Conservation (phyloP, 768 basidiomycete genomes). For the Galerina sulciceps region DNA sequence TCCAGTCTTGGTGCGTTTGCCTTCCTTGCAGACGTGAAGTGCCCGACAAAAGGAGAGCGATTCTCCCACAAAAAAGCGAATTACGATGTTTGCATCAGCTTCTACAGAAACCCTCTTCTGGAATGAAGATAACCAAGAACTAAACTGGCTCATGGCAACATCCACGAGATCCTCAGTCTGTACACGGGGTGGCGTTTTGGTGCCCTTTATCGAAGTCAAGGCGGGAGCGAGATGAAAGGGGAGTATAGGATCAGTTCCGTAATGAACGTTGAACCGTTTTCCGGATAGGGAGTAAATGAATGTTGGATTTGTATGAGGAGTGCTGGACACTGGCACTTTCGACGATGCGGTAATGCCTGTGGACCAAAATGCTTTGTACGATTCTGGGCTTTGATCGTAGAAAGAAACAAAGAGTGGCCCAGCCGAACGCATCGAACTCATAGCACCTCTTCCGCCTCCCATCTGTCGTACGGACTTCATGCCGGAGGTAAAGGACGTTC, state of each 20-base stretch:
- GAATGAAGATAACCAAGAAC: constrained; percentile 35
- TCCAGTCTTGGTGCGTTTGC: constrained; percentile 24
- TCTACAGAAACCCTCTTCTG: constrained; percentile 12
- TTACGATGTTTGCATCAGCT: constrained; percentile 17
- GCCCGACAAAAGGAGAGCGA: constrained; percentile 42
- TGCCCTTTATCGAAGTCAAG: constrained; percentile 23
- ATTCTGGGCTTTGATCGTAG: neutral
- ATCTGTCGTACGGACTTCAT: constrained; percentile 21
- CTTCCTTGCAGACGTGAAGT: constrained; percentile 26
- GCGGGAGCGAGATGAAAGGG: constrained; percentile 45
- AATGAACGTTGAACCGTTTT: constrained; percentile 43
- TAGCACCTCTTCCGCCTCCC: neutral
- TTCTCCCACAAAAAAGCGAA: constrained; percentile 48
- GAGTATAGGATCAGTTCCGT: constrained; percentile 45
- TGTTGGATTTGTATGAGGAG: constrained; percentile 46
- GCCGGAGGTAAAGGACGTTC: constrained; percentile 20
- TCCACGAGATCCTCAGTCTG: constrained; percentile 28
- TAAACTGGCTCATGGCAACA: constrained; percentile 37
- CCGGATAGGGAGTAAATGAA: constrained; percentile 46
- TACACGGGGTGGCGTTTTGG: neutral
- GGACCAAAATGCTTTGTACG: constrained; percentile 39
- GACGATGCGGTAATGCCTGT: constrained; percentile 40
- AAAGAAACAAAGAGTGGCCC: constrained; percentile 35
- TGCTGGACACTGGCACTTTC: constrained; percentile 14
- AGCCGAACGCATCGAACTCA: constrained; percentile 32